phyloP scores from a whole-genome alignment of 352 stramenopile species.

The Thraustochytrium sp. region DNA sequence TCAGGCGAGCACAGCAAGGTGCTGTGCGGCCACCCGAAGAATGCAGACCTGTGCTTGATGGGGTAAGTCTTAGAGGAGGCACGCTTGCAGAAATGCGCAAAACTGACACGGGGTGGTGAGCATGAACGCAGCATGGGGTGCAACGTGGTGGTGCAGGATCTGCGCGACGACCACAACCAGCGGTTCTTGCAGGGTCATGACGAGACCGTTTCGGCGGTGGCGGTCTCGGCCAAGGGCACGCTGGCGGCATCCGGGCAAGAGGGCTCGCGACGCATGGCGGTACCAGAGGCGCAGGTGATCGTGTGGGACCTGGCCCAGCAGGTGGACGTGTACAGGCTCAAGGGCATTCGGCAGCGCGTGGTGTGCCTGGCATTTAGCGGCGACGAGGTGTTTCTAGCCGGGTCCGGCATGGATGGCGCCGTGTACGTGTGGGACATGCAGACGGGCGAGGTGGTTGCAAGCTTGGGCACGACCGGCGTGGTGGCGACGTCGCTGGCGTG shows the following conservation, averaged over 20 bases:
- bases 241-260: slow-evolving; percentile 53
- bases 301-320: slow-evolving; percentile 51
- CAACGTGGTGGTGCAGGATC: slow-evolving; percentile 52
- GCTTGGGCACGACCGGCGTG: not conserved
- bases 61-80: not conserved
- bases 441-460: slow-evolving; percentile 52
- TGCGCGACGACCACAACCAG: slow-evolving; percentile 51
- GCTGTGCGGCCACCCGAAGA: slow-evolving; percentile 46
- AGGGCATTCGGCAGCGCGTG: slow-evolving; percentile 49
- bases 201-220: slow-evolving; percentile 52
- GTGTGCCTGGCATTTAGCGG: slow-evolving; percentile 51
- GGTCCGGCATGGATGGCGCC: slow-evolving; percentile 48
- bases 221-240: slow-evolving; percentile 48
- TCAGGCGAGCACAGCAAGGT: slow-evolving; percentile 50
- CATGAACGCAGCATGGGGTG: slow-evolving; percentile 47
- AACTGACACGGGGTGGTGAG: not conserved
- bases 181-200: slow-evolving; percentile 54
- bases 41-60: slow-evolving; percentile 48
- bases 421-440: slow-evolving; percentile 57
- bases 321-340: slow-evolving; percentile 45
- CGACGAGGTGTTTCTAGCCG: slow-evolving; percentile 54
- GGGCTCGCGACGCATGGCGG: slow-evolving; percentile 49
- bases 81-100: too few species aligned
- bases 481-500: not conserved
- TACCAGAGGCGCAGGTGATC: slow-evolving; percentile 52